These are phyloP conservation scores for Eucalyptus coolabah DNA, from an alignment of 345 rosid species.

Conservation along the genomic window DNA sequence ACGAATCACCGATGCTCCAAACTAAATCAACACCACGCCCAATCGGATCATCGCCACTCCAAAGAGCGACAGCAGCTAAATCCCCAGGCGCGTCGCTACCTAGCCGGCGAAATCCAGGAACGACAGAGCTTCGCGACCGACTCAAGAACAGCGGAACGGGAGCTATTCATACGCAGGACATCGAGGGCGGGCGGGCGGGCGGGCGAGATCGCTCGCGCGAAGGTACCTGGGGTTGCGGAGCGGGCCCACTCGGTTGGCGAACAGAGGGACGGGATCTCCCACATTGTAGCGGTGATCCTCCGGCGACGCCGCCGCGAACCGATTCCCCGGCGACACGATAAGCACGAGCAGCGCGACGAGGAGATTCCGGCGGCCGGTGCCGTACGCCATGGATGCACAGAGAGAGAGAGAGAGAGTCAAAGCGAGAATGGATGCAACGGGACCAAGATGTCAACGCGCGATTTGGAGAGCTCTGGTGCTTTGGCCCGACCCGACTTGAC, in stretches of 20 bases:
- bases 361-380: background rate
- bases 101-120: background rate
- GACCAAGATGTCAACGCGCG: background rate
- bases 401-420: background rate
- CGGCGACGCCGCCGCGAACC: slow-evolving; percentile 10
- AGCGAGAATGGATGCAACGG: background rate
- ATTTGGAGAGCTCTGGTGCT: background rate
- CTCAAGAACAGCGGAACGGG: background rate
- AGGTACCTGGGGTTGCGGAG: slow-evolving; percentile 67
- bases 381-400: background rate
- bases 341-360: background rate
- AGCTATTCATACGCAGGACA: background rate
- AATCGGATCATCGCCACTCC: background rate
- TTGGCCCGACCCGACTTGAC: background rate
- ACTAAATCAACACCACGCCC: background rate
- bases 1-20: background rate
- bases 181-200: background rate
- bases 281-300: slow-evolving; percentile 36
- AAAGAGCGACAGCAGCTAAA: background rate
- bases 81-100: background rate
- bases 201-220: background rate
- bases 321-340: background rate
- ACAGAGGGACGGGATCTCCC: slow-evolving; percentile 61
- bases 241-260: slow-evolving; percentile 75
- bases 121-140: background rate